Evolutionary conservation across 2,329 filamentous ascomycete genomes (phyloP).

Genomic region (Alternaria metachromatica): DNA sequence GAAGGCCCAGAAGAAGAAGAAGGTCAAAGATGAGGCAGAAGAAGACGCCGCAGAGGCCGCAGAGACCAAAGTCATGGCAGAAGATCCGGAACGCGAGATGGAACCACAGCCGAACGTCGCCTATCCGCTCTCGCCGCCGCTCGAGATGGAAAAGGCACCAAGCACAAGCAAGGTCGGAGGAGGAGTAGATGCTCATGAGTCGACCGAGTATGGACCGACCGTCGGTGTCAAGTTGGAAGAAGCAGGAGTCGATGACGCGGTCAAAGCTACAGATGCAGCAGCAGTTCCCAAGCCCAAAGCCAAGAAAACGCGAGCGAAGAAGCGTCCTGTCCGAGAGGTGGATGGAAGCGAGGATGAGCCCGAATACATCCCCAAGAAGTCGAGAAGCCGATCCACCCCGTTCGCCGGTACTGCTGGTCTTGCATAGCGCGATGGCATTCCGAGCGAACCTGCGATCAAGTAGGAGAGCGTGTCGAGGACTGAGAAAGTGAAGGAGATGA

Average conservation of each 20-base stretch:
- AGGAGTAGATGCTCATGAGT: background rate
- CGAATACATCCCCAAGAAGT: slow-evolving; percentile 22
- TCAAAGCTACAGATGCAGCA: background rate
- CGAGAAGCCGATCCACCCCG: slow-evolving; percentile 11
- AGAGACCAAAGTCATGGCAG: background rate
- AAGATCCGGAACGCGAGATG: background rate
- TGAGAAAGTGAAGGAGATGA: background rate
- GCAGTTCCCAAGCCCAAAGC: background rate
- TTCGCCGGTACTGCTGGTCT: background rate
- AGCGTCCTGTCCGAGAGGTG: slow-evolving; percentile 6
- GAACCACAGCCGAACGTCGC: slow-evolving; percentile 6
- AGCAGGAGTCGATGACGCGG: background rate
- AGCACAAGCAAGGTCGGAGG: background rate
- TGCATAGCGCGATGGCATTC: background rate
- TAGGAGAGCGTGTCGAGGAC: background rate
- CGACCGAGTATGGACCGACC: background rate
- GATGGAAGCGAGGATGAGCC: slow-evolving; percentile 7
- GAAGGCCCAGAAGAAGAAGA: slow-evolving; percentile 22
- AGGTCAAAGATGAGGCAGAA: slow-evolving; percentile 11
- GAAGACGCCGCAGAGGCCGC: background rate
- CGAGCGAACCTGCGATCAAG: background rate
- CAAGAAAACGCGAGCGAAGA: slow-evolving; percentile 14
- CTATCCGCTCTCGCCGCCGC: background rate
- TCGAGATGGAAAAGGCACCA: background rate
- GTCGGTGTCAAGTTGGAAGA: background rate